These are phyloP conservation scores for Fusarium solani-melongenae DNA, from an alignment of 2,329 filamentous ascomycete species.

Conservation along the genomic window DNA sequence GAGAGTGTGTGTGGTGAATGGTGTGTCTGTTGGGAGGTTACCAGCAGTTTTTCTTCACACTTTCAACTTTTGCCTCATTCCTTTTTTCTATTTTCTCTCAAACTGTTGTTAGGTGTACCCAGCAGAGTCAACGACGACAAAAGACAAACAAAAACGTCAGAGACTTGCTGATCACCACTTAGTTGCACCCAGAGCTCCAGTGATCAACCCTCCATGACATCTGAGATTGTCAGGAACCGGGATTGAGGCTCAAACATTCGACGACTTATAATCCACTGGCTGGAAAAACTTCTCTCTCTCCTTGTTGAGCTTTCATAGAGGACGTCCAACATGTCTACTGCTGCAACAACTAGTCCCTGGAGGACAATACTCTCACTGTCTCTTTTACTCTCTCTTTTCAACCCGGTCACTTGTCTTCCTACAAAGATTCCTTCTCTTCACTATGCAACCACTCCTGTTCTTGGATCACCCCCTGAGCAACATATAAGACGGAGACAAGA, in stretches of 20 bases:
- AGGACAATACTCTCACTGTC: conserved; percentile 5
- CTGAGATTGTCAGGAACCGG: conserved; percentile 29
- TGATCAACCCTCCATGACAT: conserved; percentile 37
- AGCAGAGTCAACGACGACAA: conserved; percentile 5
- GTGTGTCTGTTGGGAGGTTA: not conserved
- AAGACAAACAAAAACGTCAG: conserved; percentile 28
- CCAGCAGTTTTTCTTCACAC: not conserved
- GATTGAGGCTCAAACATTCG: conserved; percentile 27
- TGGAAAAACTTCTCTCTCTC: not conserved
- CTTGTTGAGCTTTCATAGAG: not conserved
- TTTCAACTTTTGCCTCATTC: not conserved
- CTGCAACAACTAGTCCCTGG: conserved; percentile 12
- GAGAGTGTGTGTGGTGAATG: not conserved
- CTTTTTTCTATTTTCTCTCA: not conserved
- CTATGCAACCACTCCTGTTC: not conserved
- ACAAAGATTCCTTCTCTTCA: not conserved
- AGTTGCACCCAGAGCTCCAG: conserved; percentile 19
- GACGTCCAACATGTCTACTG: conserved; percentile 18
- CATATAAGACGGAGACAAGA: conserved; percentile 24
- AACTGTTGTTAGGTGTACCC: not conserved
- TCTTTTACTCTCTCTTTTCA: conserved; percentile 11
- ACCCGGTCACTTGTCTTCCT: conserved; percentile 12
- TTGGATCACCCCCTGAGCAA: conserved; percentile 9
- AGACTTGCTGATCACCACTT: conserved; percentile 28
- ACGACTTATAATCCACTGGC: conserved; percentile 18